Evolutionary conservation across 1,139 yeast genomes (phyloP).

Genomic region (Kurtzmaniella natalensis): DNA sequence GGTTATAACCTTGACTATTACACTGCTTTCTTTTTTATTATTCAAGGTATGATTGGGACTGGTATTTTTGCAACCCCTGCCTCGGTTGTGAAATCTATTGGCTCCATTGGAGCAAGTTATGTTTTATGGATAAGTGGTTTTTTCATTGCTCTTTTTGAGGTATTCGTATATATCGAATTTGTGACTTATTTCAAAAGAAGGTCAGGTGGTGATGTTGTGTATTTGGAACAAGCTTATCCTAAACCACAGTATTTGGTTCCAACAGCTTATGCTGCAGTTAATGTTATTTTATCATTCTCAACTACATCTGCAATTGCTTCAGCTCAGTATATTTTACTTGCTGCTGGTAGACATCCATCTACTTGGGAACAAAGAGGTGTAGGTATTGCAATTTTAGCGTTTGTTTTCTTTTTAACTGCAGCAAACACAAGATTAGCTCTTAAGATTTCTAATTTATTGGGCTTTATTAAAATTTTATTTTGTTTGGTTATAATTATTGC

Average conservation of each 20-base stretch:
- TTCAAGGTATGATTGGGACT: slow-evolving; percentile 43
- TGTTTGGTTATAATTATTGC: slow-evolving; percentile 30
- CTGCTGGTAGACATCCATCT: slow-evolving; percentile 29
- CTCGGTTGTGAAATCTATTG: slow-evolving; percentile 29
- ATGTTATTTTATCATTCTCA: slow-evolving; percentile 33
- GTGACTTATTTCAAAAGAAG: slow-evolving; percentile 34
- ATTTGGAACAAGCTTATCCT: slow-evolving; percentile 41
- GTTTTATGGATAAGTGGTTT: slow-evolving; percentile 39
- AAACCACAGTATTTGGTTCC: slow-evolving; percentile 37
- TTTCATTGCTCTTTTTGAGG: slow-evolving; percentile 30
- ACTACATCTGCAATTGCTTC: slow-evolving; percentile 42
- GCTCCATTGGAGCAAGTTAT: slow-evolving; percentile 40
- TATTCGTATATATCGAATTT: slow-evolving; percentile 34
- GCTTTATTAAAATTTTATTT: slow-evolving; percentile 35
- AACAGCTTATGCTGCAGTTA: slow-evolving; percentile 38
- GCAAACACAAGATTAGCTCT: slow-evolving; percentile 29
- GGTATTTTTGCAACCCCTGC: slow-evolving; percentile 45
- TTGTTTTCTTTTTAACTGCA: slow-evolving; percentile 23
- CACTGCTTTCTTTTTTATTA: slow-evolving; percentile 28
- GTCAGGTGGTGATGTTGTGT: slow-evolving; percentile 42
- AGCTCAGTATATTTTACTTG: slow-evolving; percentile 34
- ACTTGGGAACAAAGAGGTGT: slow-evolving; percentile 42
- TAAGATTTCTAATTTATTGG: slow-evolving; percentile 30
- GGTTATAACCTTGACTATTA: slow-evolving; percentile 32
- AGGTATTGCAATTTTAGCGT: slow-evolving; percentile 31